phyloP scores from a whole-genome alignment of 257 asterid genomes.

The Haberlea rhodopensis region DNA sequence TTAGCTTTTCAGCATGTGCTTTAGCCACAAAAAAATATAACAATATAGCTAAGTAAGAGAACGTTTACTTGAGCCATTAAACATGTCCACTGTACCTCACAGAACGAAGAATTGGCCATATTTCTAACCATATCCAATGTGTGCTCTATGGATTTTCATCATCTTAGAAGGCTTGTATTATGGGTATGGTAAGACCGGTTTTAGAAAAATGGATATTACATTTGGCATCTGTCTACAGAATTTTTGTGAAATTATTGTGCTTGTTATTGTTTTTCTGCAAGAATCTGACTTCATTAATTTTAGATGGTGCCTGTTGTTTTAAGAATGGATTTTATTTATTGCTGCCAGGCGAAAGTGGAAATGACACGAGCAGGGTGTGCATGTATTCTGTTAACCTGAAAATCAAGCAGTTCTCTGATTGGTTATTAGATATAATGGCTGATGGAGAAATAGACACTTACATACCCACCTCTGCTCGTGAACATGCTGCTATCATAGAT shows the following conservation, averaged over 20 bases:
- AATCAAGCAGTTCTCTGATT: constrained; percentile 45
- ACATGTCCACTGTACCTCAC: neutral
- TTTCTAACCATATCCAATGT: neutral
- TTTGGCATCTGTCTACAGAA: neutral
- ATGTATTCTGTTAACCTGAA: constrained; percentile 49
- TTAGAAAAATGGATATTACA: neutral
- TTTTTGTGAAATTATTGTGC: neutral
- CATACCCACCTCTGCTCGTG: constrained; percentile 57
- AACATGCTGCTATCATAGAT: constrained; percentile 48
- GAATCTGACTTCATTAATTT: neutral
- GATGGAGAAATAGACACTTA: constrained; percentile 43
- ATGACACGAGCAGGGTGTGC: constrained; percentile 36
- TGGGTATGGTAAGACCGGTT: neutral
- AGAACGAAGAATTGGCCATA: neutral
- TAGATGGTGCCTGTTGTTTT: neutral
- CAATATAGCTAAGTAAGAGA: neutral
- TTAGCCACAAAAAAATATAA: neutral
- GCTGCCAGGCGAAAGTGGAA: constrained; percentile 33
- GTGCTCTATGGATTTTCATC: neutral
- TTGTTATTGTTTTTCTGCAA: neutral
- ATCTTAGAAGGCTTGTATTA: neutral
- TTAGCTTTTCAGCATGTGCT: neutral
- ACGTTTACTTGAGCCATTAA: neutral
- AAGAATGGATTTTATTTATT: neutral
- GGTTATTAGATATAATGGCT: constrained; percentile 51